Evolutionary conservation across 2,329 filamentous ascomycete species (phyloP).

Genomic region (Ophiosphaerella korrae): DNA sequence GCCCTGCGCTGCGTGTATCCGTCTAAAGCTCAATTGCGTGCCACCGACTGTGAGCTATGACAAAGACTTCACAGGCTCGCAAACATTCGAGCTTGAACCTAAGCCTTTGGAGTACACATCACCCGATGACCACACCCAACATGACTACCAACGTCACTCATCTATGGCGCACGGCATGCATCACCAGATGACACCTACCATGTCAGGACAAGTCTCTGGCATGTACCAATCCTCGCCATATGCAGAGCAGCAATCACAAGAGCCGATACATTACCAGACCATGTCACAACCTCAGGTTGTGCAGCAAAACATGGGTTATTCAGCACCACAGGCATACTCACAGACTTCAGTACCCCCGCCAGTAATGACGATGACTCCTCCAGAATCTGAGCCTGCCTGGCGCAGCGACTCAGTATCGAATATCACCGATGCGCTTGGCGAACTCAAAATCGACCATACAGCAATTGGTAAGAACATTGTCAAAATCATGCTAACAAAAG

Average conservation of each 20-base stretch:
- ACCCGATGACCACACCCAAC: conserved; percentile 45
- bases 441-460: conserved; percentile 83
- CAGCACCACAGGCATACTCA: conserved; percentile 41
- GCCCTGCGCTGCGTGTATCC: conserved; percentile 93
- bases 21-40: conserved; percentile 90
- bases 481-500: conserved; percentile 5
- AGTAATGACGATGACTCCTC: conserved; percentile 39
- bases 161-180: conserved; percentile 38
- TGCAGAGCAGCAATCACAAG: conserved; percentile 38
- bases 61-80: conserved; percentile 55
- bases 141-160: conserved; percentile 47
- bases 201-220: conserved; percentile 36
- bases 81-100: conserved; percentile 50
- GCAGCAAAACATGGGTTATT: conserved; percentile 42
- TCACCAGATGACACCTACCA: conserved; percentile 34
- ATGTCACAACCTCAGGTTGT: conserved; percentile 42
- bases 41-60: conserved; percentile 83
- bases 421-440: conserved; percentile 80
- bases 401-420: conserved; percentile 60
- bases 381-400: conserved; percentile 58
- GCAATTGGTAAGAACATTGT: conserved; percentile 72
- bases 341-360: conserved; percentile 31
- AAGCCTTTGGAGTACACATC: conserved; percentile 47
- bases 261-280: conserved; percentile 43
- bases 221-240: conserved; percentile 47